Conservation (phyloP, 225 moss, liverwort and hornwort species). For the Lunularia cruciata region DNA sequence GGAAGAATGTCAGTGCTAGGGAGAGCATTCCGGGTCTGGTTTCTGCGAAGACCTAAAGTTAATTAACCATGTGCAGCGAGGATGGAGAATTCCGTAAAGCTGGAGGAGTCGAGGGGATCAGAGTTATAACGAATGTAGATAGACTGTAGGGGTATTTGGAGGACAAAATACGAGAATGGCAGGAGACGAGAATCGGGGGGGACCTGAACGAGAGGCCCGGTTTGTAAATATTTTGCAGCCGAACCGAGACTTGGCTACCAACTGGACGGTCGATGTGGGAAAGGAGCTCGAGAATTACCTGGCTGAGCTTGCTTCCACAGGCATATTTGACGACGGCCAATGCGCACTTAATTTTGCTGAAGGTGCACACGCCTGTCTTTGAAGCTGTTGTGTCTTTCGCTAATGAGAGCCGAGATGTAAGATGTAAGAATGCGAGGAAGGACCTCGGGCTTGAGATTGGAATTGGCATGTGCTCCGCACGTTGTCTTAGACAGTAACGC, state of each 20-base stretch:
- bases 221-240: constrained; percentile 51
- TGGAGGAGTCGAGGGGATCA: not conserved
- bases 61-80: too few species aligned
- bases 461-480: too few species aligned
- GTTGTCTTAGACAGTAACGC: too few species aligned
- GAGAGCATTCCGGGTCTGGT: too few species aligned
- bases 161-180: not conserved
- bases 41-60: too few species aligned
- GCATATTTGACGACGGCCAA: constrained; percentile 48
- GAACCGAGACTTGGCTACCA: constrained; percentile 53
- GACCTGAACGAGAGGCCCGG: constrained; percentile 38
- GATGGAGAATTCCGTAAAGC: too few species aligned
- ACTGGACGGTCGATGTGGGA: constrained; percentile 60
- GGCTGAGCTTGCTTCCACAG: constrained; percentile 48
- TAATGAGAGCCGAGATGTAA: too few species aligned
- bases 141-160: not conserved
- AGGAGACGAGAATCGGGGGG: constrained; percentile 5
- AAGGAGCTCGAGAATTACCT: constrained; percentile 54
- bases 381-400: too few species aligned
- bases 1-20: too few species aligned
- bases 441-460: too few species aligned
- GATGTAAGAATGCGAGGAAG: too few species aligned
- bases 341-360: constrained; percentile 53
- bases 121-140: not conserved
- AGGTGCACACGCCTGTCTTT: constrained; percentile 44